Evolutionary conservation across 2,329 filamentous ascomycete species (phyloP).

Genomic region (Myrmaecium sp.): DNA sequence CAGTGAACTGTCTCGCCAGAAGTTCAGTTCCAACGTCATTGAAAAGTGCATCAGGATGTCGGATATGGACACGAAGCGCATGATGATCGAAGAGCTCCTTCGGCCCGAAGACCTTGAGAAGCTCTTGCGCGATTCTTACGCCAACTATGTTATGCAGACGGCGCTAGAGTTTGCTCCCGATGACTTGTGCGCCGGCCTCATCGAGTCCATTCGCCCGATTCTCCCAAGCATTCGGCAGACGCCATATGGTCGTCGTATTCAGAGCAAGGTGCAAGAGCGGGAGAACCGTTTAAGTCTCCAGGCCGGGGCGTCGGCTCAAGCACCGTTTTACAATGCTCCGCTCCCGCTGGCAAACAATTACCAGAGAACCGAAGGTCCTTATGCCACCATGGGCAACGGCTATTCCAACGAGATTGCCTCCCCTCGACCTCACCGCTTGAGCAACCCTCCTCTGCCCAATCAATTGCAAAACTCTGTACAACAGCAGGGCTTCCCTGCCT

Average conservation of each 20-base stretch:
- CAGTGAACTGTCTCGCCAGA: conserved; percentile 68
- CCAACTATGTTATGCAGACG: conserved; percentile 97
- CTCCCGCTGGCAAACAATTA: neutral
- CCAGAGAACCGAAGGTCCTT: neutral
- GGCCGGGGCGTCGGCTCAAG: conserved; percentile 1
- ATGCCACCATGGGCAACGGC: conserved; percentile 4
- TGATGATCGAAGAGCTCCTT: conserved; percentile 73
- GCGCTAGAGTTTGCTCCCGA: conserved; percentile 33
- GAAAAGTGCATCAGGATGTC: conserved; percentile 83
- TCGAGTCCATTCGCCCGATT: conserved; percentile 73
- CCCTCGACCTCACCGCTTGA: conserved; percentile 4
- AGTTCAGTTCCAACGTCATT: conserved; percentile 98
- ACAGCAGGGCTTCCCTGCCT: conserved; percentile 24
- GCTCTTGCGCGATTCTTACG: conserved; percentile 79
- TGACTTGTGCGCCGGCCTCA: conserved; percentile 36
- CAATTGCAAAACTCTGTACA: conserved; percentile 20
- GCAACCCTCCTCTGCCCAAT: conserved; percentile 17
- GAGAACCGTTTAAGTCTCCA: conserved; percentile 16
- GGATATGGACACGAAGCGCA: conserved; percentile 53
- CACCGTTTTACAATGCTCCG: conserved; percentile 1
- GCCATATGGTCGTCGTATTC: conserved; percentile 85
- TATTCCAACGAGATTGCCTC: conserved; percentile 4
- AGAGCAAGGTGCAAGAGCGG: conserved; percentile 59
- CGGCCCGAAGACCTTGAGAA: conserved; percentile 62
- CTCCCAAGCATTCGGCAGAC: conserved; percentile 74